These are phyloP conservation scores for Hibiscus mutabilis DNA, from an alignment of 345 rosid genomes.

Conservation along the genomic window DNA sequence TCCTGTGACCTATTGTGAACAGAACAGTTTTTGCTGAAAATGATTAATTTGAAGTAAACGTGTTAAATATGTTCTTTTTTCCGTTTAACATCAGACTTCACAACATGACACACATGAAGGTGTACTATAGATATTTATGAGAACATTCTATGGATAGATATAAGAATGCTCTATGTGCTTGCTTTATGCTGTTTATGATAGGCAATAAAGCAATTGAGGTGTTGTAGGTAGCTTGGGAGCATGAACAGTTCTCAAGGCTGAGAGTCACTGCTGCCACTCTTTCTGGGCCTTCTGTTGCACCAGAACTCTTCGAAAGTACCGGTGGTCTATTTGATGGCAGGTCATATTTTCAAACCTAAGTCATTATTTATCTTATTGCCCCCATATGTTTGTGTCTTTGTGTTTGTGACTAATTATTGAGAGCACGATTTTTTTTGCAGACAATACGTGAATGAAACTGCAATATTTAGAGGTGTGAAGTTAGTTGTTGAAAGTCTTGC, in stretches of 20 bases:
- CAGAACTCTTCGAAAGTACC: slow-evolving; percentile 64
- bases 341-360: slow-evolving; percentile 27
- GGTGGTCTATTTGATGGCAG: slow-evolving; percentile 83
- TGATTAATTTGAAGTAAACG: not conserved
- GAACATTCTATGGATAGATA: not conserved
- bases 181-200: slow-evolving; percentile 15
- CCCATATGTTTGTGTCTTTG: not conserved
- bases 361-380: not conserved
- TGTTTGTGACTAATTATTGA: slow-evolving; percentile 14
- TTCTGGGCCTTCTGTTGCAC: slow-evolving; percentile 67
- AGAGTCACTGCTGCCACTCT: slow-evolving; percentile 96
- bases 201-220: slow-evolving; percentile 23
- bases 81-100: not conserved
- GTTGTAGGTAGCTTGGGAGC: too few relatives aligned
- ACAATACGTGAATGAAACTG: slow-evolving; percentile 8
- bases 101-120: not conserved
- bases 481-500: too few relatives aligned
- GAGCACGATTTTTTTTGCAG: slow-evolving; percentile 34
- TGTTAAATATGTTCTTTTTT: not conserved
- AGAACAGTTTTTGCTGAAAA: not conserved
- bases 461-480: too few relatives aligned
- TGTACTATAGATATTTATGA: not conserved
- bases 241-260: slow-evolving; percentile 53
- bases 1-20: not conserved
- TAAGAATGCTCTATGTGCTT: not conserved